A percentile compares a stretch with the other conserved stretches of the same genome.
Evolutionary conservation across 257 asterid genomes (phyloP).

Genomic region (Linderniella brevidens): DNA sequence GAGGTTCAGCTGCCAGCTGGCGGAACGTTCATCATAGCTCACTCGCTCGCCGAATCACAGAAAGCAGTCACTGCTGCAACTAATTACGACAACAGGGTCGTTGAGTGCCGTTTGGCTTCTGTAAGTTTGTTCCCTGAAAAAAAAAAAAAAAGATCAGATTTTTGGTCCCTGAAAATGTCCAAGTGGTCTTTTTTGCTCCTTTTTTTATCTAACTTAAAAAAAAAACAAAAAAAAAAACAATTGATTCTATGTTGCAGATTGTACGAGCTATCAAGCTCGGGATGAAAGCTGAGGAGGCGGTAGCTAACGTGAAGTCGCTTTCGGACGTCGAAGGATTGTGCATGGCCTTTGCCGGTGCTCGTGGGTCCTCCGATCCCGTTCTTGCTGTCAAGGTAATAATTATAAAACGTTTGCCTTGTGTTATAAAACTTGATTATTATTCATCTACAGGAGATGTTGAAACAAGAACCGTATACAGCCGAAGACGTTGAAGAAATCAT

Average conservation of each 20-base stretch:
- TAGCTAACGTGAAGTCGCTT: slow-evolving; percentile 53
- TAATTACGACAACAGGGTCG: slow-evolving; percentile 86
- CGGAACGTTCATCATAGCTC: slow-evolving; percentile 79
- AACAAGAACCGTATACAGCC: slow-evolving; percentile 56
- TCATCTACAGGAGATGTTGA: slow-evolving; percentile 40
- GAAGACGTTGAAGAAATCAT: slow-evolving; percentile 60
- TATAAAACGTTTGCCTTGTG: not conserved
- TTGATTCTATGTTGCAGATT: slow-evolving; percentile 27
- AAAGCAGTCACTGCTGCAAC: slow-evolving; percentile 95
- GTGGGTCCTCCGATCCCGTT: slow-evolving; percentile 70
- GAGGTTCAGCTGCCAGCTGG: slow-evolving; percentile 87
- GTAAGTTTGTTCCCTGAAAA: slow-evolving; percentile 27
- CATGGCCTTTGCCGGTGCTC: slow-evolving; percentile 48
- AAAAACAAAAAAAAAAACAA: no score
- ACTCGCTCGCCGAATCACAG: slow-evolving; percentile 86
- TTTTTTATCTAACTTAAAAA: no score
- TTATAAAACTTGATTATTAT: not conserved
- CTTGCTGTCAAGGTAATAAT: slow-evolving; percentile 60
- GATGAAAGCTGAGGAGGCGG: slow-evolving; percentile 60
- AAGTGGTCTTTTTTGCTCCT: no score
- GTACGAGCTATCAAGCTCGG: slow-evolving; percentile 75
- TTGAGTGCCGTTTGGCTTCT: slow-evolving; percentile 88
- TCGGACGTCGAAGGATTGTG: slow-evolving; percentile 87
- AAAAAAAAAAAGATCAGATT: no score
- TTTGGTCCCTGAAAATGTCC: not conserved